A percentile compares a stretch with the other conserved stretches of the same genome.
Conservation (phyloP, 2,329 filamentous ascomycete genomes). For the Stylonectria norvegica region DNA sequence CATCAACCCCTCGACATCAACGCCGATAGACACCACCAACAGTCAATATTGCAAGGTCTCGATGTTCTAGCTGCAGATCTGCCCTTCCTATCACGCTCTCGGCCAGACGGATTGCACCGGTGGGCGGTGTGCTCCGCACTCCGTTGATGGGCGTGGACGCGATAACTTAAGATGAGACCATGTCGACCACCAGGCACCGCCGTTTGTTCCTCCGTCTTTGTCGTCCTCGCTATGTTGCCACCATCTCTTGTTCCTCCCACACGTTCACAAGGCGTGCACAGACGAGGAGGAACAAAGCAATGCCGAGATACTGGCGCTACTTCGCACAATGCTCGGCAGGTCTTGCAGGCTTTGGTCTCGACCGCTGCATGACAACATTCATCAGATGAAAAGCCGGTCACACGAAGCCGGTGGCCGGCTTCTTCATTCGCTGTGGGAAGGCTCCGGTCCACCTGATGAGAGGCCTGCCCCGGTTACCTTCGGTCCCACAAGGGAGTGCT, state of each 20-base stretch:
- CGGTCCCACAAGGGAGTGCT: constrained; percentile 8
- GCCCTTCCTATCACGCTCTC: constrained; percentile 3
- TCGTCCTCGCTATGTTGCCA: background rate
- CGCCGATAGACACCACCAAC: constrained; percentile 1
- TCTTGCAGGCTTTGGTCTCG: constrained; percentile 4
- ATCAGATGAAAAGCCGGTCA: constrained; percentile 18
- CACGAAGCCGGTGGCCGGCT: constrained; percentile 16
- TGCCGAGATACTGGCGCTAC: constrained; percentile 7
- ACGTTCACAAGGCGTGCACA: background rate
- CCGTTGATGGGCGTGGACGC: background rate
- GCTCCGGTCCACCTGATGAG: constrained; percentile 15
- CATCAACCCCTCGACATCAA: background rate
- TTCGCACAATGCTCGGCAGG: constrained; percentile 5
- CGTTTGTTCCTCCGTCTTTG: too few species aligned
- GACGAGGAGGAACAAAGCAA: constrained; percentile 1
- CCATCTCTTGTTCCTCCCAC: background rate
- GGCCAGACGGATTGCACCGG: constrained; percentile 9
- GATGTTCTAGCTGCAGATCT: constrained; percentile 6
- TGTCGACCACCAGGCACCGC: constrained; percentile 3
- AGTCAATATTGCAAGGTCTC: constrained; percentile 2
- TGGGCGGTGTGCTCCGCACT: constrained; percentile 6
- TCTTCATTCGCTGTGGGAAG: constrained; percentile 8
- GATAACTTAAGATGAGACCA: constrained; percentile 13
- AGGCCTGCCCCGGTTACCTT: constrained; percentile 16
- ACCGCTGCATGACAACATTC: constrained; percentile 9